These are phyloP conservation scores for Penicillium oxalicum DNA, from an alignment of 2,329 filamentous ascomycete species.

Conservation along the genomic window DNA sequence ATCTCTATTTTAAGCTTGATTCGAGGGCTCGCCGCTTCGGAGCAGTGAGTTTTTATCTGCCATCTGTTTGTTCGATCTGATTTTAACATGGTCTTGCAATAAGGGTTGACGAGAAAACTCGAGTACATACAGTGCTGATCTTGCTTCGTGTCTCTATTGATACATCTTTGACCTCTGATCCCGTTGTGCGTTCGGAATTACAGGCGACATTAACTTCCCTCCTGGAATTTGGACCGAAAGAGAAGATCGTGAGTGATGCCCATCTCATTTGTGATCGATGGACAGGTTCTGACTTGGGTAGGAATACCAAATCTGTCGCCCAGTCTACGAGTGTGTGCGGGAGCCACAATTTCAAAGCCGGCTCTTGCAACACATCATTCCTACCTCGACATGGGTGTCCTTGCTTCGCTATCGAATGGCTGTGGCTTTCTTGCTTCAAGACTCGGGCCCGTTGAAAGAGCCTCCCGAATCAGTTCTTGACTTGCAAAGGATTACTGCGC, in stretches of 20 bases:
- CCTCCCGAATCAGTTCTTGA: constrained; percentile 24
- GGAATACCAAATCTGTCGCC: constrained; percentile 25
- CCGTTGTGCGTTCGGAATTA: constrained; percentile 26
- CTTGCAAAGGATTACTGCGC: constrained; percentile 25
- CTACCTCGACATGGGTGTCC: constrained; percentile 33
- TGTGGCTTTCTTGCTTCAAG: constrained; percentile 29
- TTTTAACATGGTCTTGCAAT: constrained; percentile 7
- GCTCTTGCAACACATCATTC: constrained; percentile 37
- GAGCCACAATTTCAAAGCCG: constrained; percentile 36
- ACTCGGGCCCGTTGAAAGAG: constrained; percentile 24
- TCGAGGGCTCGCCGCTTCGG: constrained; percentile 18
- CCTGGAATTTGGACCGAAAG: constrained; percentile 23
- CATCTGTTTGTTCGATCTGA: not conserved
- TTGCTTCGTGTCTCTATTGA: constrained; percentile 36
- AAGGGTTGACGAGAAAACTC: constrained; percentile 32
- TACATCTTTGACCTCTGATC: constrained; percentile 25
- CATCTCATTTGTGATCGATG: not conserved
- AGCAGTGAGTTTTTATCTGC: constrained; percentile 21
- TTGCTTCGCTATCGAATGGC: constrained; percentile 39
- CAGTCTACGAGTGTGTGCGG: constrained; percentile 31
- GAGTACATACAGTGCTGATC: constrained; percentile 27
- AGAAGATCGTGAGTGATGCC: constrained; percentile 19
- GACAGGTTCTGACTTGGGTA: constrained; percentile 16
- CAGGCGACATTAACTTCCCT: constrained; percentile 30
- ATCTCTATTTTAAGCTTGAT: constrained; percentile 34